Percentiles rank a stretch among this genome's conserved stretches.
Evolutionary conservation across 2,329 filamentous ascomycete genomes (phyloP).

Genomic region (Ceratocystis huliohia): DNA sequence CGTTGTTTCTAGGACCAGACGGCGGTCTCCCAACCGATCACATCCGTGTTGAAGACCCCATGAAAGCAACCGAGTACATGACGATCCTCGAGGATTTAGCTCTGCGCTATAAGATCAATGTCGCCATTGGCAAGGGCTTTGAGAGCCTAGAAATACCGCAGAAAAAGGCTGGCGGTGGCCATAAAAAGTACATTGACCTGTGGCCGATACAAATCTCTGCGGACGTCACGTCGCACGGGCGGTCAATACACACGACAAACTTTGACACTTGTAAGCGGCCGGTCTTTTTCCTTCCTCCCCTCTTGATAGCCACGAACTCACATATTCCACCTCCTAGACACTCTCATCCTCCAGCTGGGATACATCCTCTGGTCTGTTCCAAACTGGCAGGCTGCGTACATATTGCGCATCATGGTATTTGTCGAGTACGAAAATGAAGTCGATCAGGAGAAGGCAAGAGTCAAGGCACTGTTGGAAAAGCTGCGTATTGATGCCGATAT

Average conservation of each 20-base stretch:
- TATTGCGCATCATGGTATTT: slow-evolving; percentile 67
- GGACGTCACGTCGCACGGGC: slow-evolving; percentile 55
- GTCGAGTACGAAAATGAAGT: slow-evolving; percentile 82
- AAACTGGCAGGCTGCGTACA: slow-evolving; percentile 63
- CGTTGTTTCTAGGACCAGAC: slow-evolving; percentile 25
- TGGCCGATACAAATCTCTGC: slow-evolving; percentile 94
- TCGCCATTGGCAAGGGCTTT: slow-evolving; percentile 73
- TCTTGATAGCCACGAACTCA: slow-evolving; percentile 19
- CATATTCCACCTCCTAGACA: slow-evolving; percentile 33
- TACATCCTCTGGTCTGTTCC: slow-evolving; percentile 74
- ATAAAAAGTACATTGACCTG: slow-evolving; percentile 70
- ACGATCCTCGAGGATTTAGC: slow-evolving; percentile 74
- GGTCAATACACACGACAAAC: slow-evolving; percentile 66
- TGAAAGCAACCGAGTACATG: slow-evolving; percentile 61
- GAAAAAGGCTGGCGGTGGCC: slow-evolving; percentile 36
- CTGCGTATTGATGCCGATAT: slow-evolving; percentile 69
- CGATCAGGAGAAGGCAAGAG: slow-evolving; percentile 59
- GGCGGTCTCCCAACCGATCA: slow-evolving; percentile 55
- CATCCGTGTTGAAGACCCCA: slow-evolving; percentile 54
- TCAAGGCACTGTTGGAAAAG: slow-evolving; percentile 64
- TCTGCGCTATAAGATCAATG: slow-evolving; percentile 66
- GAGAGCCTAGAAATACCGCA: slow-evolving; percentile 59
- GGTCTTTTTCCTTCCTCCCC: not conserved
- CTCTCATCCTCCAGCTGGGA: slow-evolving; percentile 73
- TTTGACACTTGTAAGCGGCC: slow-evolving; percentile 66